Percentiles rank a stretch among this genome's conserved stretches.
Conservation (phyloP, 148 eudicot genomes). For the Polygonum maritimum region DNA sequence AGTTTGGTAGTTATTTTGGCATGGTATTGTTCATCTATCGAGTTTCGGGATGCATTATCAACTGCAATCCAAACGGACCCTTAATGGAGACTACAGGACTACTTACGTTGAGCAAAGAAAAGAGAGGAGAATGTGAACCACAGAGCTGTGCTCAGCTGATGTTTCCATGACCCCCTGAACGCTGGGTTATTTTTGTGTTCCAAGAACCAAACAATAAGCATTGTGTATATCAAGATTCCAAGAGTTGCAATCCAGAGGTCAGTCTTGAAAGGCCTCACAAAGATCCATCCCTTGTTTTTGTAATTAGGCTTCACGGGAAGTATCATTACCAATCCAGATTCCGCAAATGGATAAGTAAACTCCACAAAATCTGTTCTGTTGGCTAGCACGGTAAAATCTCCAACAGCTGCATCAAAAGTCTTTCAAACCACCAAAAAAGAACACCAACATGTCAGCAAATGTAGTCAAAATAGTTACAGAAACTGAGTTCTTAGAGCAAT, state of each 20-base stretch:
- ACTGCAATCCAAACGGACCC: neutral
- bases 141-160: conserved; percentile 18
- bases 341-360: conserved; percentile 26
- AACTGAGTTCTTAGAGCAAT: neutral
- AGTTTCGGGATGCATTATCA: neutral
- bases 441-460: neutral
- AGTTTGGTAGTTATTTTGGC: too few relatives aligned
- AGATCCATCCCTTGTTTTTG: conserved; percentile 19
- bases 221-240: conserved; percentile 16
- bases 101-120: conserved; percentile 35
- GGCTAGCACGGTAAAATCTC: conserved; percentile 31
- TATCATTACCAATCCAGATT: conserved; percentile 26
- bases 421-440: neutral
- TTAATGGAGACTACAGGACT: neutral
- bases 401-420: conserved; percentile 29
- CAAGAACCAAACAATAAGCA: conserved; percentile 26
- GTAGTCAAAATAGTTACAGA: neutral
- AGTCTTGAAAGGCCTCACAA: conserved; percentile 24
- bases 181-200: conserved; percentile 18
- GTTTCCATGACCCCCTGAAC: conserved; percentile 21
- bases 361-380: conserved; percentile 20
- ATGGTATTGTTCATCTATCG: neutral
- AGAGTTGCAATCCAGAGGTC: conserved; percentile 24
- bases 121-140: conserved; percentile 33
- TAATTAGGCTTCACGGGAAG: conserved; percentile 11